These are phyloP conservation scores for Thinopyrum elongatum DNA, from an alignment of 176 grass and related monocot species.

Conservation along the genomic window DNA sequence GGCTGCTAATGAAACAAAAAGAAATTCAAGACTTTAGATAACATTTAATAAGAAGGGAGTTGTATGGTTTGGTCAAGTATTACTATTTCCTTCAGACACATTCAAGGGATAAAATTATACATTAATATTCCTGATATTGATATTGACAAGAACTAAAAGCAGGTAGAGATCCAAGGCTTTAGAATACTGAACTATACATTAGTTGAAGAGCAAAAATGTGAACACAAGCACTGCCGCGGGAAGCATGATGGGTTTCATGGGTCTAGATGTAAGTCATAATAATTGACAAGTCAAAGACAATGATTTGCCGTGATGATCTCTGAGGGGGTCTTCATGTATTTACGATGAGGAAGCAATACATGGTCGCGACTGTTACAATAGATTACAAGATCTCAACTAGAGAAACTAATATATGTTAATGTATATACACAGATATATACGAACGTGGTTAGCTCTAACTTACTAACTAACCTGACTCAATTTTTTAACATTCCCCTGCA, in stretches of 20 bases:
- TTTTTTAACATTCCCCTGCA: too few species aligned
- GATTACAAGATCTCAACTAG: too few species aligned
- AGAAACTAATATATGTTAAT: too few species aligned
- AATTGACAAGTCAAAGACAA: not conserved
- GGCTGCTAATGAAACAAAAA: constrained; percentile 32
- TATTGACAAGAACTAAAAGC: not conserved
- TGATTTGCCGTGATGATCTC: too few species aligned
- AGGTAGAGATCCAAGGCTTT: not conserved
- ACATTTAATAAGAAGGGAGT: not conserved
- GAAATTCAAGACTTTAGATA: constrained; percentile 43
- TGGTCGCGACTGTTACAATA: too few species aligned
- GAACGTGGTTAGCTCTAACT: too few species aligned
- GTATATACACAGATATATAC: too few species aligned
- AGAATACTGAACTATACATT: not conserved
- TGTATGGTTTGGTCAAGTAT: not conserved
- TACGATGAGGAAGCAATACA: too few species aligned
- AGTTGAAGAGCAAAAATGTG: constrained; percentile 27
- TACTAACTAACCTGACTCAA: too few species aligned
- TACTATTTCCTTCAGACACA: not conserved
- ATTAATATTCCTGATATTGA: not conserved
- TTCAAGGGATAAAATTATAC: not conserved
- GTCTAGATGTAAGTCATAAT: not conserved
- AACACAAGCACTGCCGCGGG: constrained; percentile 34
- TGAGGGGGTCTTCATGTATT: too few species aligned
- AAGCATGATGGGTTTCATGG: constrained; percentile 35